Percentiles rank a stretch among this genome's conserved stretches.
Evolutionary conservation across 805 yeast genomes (phyloP).

Genomic region (Phaffomyces antillensis): DNA sequence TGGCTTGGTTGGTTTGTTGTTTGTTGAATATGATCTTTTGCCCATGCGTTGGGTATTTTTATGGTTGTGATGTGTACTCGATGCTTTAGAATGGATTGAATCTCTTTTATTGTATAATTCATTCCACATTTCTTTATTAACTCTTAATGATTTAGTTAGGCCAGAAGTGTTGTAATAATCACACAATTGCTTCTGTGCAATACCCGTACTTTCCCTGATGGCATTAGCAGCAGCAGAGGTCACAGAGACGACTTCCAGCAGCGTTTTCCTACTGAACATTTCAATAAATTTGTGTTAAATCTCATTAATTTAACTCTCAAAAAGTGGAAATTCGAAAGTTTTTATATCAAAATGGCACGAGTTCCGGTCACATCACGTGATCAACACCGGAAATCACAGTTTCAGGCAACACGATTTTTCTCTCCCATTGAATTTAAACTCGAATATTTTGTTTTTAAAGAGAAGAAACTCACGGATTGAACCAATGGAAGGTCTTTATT

Average conservation of each 20-base stretch:
- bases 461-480: neutral
- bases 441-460: neutral
- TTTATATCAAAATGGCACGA: no score
- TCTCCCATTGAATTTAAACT: neutral
- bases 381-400: no score
- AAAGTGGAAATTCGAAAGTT: no score
- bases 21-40: slow-evolving; percentile 13
- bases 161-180: slow-evolving; percentile 18
- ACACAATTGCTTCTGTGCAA: slow-evolving; percentile 9
- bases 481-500: slow-evolving; percentile 85
- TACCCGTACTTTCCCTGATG: slow-evolving; percentile 7
- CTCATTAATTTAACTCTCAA: no score
- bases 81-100: neutral
- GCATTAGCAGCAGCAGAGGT: slow-evolving; percentile 13
- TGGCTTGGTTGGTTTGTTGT: slow-evolving; percentile 2
- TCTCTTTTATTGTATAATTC: slow-evolving; percentile 5
- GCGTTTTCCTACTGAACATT: slow-evolving; percentile 16
- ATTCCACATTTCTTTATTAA: slow-evolving; percentile 19
- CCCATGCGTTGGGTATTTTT: neutral
- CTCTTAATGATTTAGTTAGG: slow-evolving; percentile 17
- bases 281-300: neutral
- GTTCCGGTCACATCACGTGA: no score
- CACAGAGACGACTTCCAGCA: slow-evolving; percentile 15
- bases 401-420: neutral
- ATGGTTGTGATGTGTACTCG: neutral